Percentiles rank a stretch among this genome's conserved stretches.
These are phyloP conservation scores for Puccinia novopanici DNA, from an alignment of 1,284 basidiomycete species.

Conservation along the genomic window DNA sequence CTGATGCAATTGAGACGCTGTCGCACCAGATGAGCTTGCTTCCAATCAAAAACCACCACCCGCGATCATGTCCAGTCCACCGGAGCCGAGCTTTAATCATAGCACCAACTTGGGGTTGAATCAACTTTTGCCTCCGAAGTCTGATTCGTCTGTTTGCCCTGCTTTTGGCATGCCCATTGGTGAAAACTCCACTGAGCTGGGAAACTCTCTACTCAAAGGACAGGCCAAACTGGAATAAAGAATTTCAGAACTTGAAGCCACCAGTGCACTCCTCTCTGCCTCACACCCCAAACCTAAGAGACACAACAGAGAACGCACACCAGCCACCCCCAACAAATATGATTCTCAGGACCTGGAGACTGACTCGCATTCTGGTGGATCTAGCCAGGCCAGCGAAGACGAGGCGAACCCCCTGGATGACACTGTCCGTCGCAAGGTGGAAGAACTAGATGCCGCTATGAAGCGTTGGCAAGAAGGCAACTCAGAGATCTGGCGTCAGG, in stretches of 20 bases:
- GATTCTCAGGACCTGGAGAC: constrained; percentile 63
- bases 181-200: constrained; percentile 86
- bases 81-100: constrained; percentile 24
- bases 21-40: constrained; percentile 14
- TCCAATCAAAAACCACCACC: constrained; percentile 21
- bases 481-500: too few relatives aligned
- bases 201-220: constrained; percentile 84
- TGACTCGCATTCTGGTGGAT: constrained; percentile 60
- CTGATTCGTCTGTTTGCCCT: background rate
- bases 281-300: constrained; percentile 26
- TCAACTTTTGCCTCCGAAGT: background rate
- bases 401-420: too few relatives aligned
- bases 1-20: background rate
- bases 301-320: constrained; percentile 22
- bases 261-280: constrained; percentile 50
- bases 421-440: too few relatives aligned
- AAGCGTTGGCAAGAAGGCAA: too few relatives aligned
- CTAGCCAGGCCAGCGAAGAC: too few relatives aligned
- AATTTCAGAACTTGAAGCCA: constrained; percentile 72
- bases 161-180: too few relatives aligned
- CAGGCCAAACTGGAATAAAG: constrained; percentile 85
- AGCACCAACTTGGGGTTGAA: background rate
- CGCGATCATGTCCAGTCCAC: constrained; percentile 36
- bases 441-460: too few relatives aligned
- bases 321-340: constrained; percentile 61